Evolutionary conservation across 176 grass and related monocot species (phyloP).

Genomic region (Bonia amplexicaulis): DNA sequence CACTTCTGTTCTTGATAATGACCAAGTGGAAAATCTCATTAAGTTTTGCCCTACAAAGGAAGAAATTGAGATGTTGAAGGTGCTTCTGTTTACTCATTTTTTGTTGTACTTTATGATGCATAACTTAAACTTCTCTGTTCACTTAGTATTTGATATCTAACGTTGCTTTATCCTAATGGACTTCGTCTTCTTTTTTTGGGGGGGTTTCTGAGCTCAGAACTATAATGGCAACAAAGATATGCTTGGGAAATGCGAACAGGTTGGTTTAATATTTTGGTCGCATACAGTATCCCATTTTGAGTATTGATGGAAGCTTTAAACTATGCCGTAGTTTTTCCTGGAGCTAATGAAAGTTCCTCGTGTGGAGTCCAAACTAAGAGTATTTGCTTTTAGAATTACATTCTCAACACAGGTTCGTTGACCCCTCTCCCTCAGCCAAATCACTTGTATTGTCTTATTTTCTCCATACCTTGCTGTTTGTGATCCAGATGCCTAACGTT

Average conservation of each 20-base stretch:
- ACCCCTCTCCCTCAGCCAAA: background rate
- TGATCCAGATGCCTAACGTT: constrained; percentile 8
- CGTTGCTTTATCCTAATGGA: constrained; percentile 11
- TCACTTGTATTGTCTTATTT: background rate
- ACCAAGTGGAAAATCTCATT: constrained; percentile 98
- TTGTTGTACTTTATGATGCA: constrained; percentile 1
- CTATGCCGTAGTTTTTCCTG: constrained; percentile 72
- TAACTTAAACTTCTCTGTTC: background rate
- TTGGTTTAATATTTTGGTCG: constrained; percentile 37
- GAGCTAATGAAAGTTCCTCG: constrained; percentile 98
- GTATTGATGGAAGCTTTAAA: constrained; percentile 30
- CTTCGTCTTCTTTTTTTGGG: background rate
- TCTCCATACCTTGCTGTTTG: constrained; percentile 19
- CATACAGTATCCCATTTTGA: constrained; percentile 1
- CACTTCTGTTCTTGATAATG: constrained; percentile 84
- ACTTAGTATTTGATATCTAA: constrained; percentile 2
- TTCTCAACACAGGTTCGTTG: constrained; percentile 77
- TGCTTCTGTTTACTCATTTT: constrained; percentile 29
- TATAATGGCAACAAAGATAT: constrained; percentile 87
- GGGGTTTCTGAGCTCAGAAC: constrained; percentile 35
- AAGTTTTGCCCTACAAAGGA: constrained; percentile 98
- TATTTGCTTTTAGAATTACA: constrained; percentile 94
- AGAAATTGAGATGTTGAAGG: constrained; percentile 98
- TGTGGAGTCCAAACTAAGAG: constrained; percentile 90
- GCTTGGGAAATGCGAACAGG: constrained; percentile 98